These are phyloP conservation scores for Neonectria magnoliae DNA, from an alignment of 2,329 filamentous ascomycete species.

Conservation along the genomic window DNA sequence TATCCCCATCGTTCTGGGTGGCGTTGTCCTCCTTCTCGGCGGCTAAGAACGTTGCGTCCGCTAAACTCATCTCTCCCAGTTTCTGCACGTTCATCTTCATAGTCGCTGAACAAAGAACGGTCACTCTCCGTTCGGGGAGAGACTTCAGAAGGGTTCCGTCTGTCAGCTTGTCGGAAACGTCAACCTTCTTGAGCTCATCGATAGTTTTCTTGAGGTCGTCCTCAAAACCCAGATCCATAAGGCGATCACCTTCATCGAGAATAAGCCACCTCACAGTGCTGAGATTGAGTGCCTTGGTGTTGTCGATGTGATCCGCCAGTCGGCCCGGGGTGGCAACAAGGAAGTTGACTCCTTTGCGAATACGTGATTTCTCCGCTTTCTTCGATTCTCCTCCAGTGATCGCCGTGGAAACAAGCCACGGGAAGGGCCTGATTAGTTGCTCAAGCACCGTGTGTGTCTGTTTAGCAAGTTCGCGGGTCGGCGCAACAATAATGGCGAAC, in stretches of 20 bases:
- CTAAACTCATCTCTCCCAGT: slow-evolving; percentile 92
- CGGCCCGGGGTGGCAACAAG: slow-evolving; percentile 93
- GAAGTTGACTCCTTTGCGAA: slow-evolving; percentile 95
- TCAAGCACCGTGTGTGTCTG: slow-evolving; percentile 92
- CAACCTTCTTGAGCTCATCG: slow-evolving; percentile 75
- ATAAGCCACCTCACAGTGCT: slow-evolving; percentile 93
- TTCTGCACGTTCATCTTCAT: slow-evolving; percentile 98
- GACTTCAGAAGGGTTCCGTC: slow-evolving; percentile 68
- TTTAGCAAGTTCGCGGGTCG: slow-evolving; percentile 92
- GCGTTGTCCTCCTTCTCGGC: slow-evolving; percentile 61
- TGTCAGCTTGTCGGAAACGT: slow-evolving; percentile 66
- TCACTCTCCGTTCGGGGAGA: slow-evolving; percentile 80
- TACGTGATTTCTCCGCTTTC: slow-evolving; percentile 87
- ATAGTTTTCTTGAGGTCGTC: slow-evolving; percentile 92
- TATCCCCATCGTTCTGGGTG: slow-evolving; percentile 56
- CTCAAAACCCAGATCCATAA: slow-evolving; percentile 98
- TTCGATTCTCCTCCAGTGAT: slow-evolving; percentile 77
- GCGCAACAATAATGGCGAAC: slow-evolving; percentile 93
- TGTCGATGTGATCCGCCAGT: slow-evolving; percentile 89
- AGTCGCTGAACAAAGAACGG: slow-evolving; percentile 93
- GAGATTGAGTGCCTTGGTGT: slow-evolving; percentile 89
- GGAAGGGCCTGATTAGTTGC: slow-evolving; percentile 84
- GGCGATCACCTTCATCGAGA: slow-evolving; percentile 93
- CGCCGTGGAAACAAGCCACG: slow-evolving; percentile 93
- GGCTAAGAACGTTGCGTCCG: slow-evolving; percentile 89